A percentile compares a stretch with the other conserved stretches of the same genome.
phyloP scores from a whole-genome alignment of 2,329 filamentous ascomycete genomes.

The Talaromyces sp. region DNA sequence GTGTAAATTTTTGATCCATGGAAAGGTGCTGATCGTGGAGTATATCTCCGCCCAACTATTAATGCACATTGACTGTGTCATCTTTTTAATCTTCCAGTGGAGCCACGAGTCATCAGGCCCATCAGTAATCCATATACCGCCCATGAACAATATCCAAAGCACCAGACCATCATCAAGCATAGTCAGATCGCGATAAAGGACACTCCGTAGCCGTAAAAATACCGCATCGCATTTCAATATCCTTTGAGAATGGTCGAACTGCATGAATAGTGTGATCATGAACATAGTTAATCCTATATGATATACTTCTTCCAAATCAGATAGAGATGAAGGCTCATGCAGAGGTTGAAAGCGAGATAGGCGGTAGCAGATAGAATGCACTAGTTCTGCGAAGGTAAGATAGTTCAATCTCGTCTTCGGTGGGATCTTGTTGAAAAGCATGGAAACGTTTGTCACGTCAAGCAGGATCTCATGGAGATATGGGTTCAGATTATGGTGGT shows the following conservation, averaged over 20 bases:
- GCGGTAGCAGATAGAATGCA: constrained; percentile 13
- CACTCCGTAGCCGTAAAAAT: neutral
- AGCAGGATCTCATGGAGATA: constrained; percentile 7
- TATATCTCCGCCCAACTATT: neutral
- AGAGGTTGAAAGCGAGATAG: constrained; percentile 8
- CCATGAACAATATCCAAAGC: constrained; percentile 15
- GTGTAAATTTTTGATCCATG: constrained; percentile 13
- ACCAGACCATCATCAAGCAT: constrained; percentile 5
- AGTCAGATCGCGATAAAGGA: constrained; percentile 1
- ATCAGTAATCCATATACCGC: constrained; percentile 11
- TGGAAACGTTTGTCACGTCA: constrained; percentile 8
- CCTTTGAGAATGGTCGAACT: neutral
- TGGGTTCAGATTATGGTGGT: neutral
- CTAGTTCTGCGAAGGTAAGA: constrained; percentile 6
- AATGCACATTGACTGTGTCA: neutral
- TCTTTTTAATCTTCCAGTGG: neutral
- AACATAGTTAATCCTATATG: constrained; percentile 15
- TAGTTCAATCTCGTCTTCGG: neutral
- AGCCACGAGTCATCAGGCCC: neutral
- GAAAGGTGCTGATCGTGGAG: neutral
- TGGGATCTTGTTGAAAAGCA: constrained; percentile 4
- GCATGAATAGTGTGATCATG: constrained; percentile 16
- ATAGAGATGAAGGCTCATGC: neutral
- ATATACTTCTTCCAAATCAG: constrained; percentile 5
- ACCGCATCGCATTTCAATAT: constrained; percentile 7